phyloP scores from a whole-genome alignment of 116 monocot genomes.

The Papilionanthe hybrid region DNA sequence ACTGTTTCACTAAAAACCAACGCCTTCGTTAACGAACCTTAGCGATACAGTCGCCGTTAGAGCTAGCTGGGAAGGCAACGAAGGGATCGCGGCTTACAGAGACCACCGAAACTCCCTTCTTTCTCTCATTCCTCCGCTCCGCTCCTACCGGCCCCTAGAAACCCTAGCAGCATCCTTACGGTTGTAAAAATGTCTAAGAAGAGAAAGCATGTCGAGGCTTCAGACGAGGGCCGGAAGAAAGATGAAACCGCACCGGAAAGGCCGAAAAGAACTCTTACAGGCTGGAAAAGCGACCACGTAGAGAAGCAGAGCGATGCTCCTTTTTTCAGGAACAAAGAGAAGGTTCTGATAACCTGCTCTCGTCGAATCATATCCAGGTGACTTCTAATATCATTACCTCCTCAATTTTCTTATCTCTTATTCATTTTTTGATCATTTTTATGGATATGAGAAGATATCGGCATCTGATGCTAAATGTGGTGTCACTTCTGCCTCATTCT shows the following conservation, averaged over 20 bases:
- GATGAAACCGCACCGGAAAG: conserved; percentile 27
- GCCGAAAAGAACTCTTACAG: conserved; percentile 64
- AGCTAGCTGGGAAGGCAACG: too few species aligned
- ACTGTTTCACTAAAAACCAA: too few species aligned
- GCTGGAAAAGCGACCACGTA: conserved; percentile 57
- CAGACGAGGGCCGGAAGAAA: conserved; percentile 17
- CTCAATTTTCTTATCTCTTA: not conserved
- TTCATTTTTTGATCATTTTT: not conserved
- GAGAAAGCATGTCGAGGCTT: conserved; percentile 47
- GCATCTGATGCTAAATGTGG: conserved; percentile 65
- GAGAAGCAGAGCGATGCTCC: conserved; percentile 20
- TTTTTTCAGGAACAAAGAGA: conserved; percentile 82
- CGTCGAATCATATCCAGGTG: conserved; percentile 80
- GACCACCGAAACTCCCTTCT: too few species aligned
- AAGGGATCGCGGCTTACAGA: too few species aligned
- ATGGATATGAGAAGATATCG: conserved; percentile 48
- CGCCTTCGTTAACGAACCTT: too few species aligned
- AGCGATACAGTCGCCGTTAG: too few species aligned
- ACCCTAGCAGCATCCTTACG: not conserved
- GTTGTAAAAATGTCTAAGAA: conserved; percentile 63
- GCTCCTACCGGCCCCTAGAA: not conserved
- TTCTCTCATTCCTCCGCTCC: too few species aligned
- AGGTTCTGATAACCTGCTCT: conserved; percentile 85
- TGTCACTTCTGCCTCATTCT: conserved; percentile 71
- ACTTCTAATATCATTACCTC: not conserved